These are phyloP conservation scores for Cinnamomum micranthum DNA, from an alignment of 164 flowering plant genomes.

Conservation along the genomic window DNA sequence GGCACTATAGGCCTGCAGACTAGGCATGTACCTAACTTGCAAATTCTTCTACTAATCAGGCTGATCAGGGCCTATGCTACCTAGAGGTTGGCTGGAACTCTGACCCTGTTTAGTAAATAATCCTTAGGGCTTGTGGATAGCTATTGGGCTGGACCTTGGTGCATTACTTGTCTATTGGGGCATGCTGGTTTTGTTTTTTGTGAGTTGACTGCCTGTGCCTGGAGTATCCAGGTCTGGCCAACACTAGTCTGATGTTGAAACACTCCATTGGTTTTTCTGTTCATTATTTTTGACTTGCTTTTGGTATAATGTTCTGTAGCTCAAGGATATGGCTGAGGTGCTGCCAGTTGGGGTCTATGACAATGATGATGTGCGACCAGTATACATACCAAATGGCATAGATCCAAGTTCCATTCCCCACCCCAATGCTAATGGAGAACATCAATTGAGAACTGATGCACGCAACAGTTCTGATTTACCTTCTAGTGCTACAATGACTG, in stretches of 20 bases:
- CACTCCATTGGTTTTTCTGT: background rate
- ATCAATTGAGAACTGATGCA: conserved; percentile 39
- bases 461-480: conserved; percentile 24
- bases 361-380: conserved; percentile 31
- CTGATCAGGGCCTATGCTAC: too few relatives aligned
- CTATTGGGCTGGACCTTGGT: too few relatives aligned
- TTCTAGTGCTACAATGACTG: conserved; percentile 22
- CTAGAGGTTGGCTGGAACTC: too few relatives aligned
- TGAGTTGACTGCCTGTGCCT: background rate
- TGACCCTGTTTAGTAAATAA: too few relatives aligned
- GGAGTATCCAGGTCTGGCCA: too few relatives aligned
- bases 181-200: too few relatives aligned
- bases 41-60: too few relatives aligned
- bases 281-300: conserved; percentile 12
- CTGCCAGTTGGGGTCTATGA: conserved; percentile 63
- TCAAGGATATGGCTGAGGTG: conserved; percentile 73
- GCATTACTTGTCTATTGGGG: too few relatives aligned
- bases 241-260: conserved; percentile 3
- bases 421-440: conserved; percentile 36
- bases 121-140: too few relatives aligned
- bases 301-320: conserved; percentile 29
- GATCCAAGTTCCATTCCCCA: conserved; percentile 40
- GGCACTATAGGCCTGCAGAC: too few relatives aligned
- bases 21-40: too few relatives aligned
- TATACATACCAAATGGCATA: conserved; percentile 44